Conservation (phyloP, 2,329 filamentous ascomycete species). For the Claviceps monticola region DNA sequence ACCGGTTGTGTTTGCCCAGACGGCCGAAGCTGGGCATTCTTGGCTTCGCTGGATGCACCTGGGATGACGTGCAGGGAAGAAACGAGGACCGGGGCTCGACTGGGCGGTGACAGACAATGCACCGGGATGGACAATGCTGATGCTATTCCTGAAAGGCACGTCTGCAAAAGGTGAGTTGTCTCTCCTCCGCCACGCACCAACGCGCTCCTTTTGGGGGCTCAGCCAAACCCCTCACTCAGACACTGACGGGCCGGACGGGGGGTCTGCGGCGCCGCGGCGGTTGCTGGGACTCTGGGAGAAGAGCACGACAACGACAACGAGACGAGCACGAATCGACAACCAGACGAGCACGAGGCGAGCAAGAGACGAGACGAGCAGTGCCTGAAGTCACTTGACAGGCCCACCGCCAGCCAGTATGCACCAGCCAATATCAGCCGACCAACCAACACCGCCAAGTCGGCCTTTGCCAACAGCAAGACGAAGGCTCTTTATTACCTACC, state of each 20-base stretch:
- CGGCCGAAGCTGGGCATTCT: conserved; percentile 41
- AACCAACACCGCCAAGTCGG: not conserved
- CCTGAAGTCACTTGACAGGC: not conserved
- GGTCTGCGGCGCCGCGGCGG: not conserved
- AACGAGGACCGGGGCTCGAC: not conserved
- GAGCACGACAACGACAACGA: too few species aligned
- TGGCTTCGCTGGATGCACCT: conserved; percentile 4
- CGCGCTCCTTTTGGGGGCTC: conserved; percentile 1
- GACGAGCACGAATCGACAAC: too few species aligned
- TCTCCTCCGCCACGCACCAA: conserved; percentile 1
- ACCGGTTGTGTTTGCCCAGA: conserved; percentile 41
- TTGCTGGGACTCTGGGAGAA: too few species aligned
- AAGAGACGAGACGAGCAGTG: not conserved
- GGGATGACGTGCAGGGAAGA: not conserved
- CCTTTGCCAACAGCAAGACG: not conserved
- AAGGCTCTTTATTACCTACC: too few species aligned
- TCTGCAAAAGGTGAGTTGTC: conserved; percentile 7
- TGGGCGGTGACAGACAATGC: not conserved
- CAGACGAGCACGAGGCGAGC: not conserved
- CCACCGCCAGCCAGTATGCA: not conserved
- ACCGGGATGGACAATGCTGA: not conserved
- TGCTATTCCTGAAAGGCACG: conserved; percentile 4
- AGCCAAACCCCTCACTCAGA: conserved; percentile 5
- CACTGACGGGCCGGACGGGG: not conserved
- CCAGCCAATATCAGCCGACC: not conserved